Evolutionary conservation across 1,284 basidiomycete genomes (phyloP), one percentile per base, ranked within the genome.

Genomic region (Gomphus bonarii): DNA sequence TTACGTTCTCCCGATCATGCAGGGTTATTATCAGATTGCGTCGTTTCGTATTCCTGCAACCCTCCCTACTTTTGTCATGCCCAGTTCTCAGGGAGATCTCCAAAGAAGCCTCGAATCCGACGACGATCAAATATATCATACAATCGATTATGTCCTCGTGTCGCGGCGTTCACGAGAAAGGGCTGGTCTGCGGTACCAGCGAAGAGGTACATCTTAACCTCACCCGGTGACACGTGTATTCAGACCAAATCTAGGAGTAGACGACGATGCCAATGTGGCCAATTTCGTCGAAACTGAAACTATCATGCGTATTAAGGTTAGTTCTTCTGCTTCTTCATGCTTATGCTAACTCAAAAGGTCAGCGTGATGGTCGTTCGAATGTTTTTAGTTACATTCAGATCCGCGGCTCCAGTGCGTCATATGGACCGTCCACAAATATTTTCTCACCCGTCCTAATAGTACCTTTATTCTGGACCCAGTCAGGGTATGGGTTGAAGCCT

Each of bases 221-320:
- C 30, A 50, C 22, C 25, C 22, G 28, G 12, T 25, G 18, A 31
- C 42, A 1, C 38, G 43, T 33, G n/a, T 16, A 25, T 36, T 50
- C 10, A 36, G n/a, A 20, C 5, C 33, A 25, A 9, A 47, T 28
- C 9, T 42, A 57, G 55, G 55, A 3, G 84, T 99, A 58, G 93
- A 99, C 65, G 80, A 86, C 58, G 84, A 88, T 62, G 85, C 89
- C 12, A 78, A 84, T 65, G 87, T 87, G 11, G 89, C 91, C 5
- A 95, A 95, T 70, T 95, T 92, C 68, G 93, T 95, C 38, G 93
- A 97, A 72, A 94, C 91, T 0, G 94, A 97, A 72, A 88, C 91
- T 30, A 82, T 97, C 59, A 81, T 91, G 71, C 76, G 81, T 38
- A 79, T 93, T 14, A 79, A 86, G 74, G 91, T 89, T 61, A 59